phyloP scores from a whole-genome alignment of 208 protist genomes.

The Trypanosoma boissoni region DNA sequence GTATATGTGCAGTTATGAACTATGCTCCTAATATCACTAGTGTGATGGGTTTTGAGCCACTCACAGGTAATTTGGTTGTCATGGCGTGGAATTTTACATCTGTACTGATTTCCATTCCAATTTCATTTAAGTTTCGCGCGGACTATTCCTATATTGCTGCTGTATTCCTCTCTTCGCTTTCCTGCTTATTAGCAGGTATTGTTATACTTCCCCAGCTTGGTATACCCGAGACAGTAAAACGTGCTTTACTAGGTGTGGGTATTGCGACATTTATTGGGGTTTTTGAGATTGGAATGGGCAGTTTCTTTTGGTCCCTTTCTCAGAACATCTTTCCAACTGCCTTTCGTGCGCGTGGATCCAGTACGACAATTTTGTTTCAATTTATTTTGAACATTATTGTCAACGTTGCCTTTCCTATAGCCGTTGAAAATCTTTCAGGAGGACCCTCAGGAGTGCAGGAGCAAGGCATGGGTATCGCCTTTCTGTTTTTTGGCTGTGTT shows the following conservation, averaged over 20 bases:
- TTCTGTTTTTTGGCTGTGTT: constrained; percentile 84
- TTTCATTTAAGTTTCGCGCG: constrained; percentile 65
- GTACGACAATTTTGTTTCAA: constrained; percentile 59
- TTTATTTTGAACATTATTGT: constrained; percentile 89
- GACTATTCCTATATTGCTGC: constrained; percentile 65
- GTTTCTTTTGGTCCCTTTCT: constrained; percentile 80
- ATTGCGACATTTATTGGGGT: constrained; percentile 76
- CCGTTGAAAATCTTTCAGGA: constrained; percentile 71
- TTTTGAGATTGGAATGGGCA: constrained; percentile 73
- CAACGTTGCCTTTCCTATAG: constrained; percentile 84
- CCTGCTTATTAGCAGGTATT: constrained; percentile 77
- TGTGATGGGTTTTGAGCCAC: constrained; percentile 52
- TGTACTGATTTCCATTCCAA: constrained; percentile 65
- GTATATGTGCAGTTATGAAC: constrained; percentile 87
- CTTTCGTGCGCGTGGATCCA: constrained; percentile 71
- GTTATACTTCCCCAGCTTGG: constrained; percentile 76
- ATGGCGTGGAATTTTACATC: constrained; percentile 89
- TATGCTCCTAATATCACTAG: constrained; percentile 82
- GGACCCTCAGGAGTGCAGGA: constrained; percentile 79
- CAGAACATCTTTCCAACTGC: constrained; percentile 82
- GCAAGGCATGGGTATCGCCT: constrained; percentile 82
- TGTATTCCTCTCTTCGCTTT: constrained; percentile 51
- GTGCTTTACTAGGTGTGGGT: constrained; percentile 71
- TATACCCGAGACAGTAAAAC: constrained; percentile 34
- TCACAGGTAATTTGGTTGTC: constrained; percentile 78